A percentile compares a stretch with the other conserved stretches of the same genome.
These are phyloP conservation scores for Cercospora berteroae DNA, from an alignment of 2,329 filamentous ascomycete species.

Conservation along the genomic window DNA sequence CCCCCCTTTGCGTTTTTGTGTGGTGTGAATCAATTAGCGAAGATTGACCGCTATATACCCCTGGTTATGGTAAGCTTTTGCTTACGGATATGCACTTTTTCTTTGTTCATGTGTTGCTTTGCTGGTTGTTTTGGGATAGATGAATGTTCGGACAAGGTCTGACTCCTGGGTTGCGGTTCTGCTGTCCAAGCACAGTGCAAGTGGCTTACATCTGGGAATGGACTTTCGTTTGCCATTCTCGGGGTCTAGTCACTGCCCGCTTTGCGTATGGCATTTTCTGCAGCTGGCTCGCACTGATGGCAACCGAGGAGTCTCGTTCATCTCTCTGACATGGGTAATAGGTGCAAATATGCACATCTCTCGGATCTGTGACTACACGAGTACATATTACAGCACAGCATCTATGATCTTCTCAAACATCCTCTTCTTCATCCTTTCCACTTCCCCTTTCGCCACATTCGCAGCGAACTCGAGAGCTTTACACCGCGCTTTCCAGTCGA, in stretches of 20 bases:
- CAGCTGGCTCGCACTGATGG: no score
- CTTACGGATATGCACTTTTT: background rate
- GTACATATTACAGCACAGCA: slow-evolving; percentile 17
- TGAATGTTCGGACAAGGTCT: background rate
- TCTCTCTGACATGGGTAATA: background rate
- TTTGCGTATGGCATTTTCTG: no score
- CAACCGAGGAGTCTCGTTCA: background rate
- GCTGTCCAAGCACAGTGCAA: background rate
- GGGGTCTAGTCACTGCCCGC: no score
- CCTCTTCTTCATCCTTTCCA: slow-evolving; percentile 33
- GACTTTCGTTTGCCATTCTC: no score
- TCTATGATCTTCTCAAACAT: slow-evolving; percentile 36
- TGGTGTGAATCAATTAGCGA: background rate
- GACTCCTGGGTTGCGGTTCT: background rate
- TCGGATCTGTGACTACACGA: background rate
- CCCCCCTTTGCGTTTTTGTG: background rate
- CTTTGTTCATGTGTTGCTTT: background rate
- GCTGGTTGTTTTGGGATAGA: background rate
- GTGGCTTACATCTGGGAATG: no score
- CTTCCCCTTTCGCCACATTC: slow-evolving; percentile 35
- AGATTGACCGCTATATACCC: background rate
- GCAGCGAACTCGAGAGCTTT: slow-evolving; percentile 35
- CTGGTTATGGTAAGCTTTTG: background rate
- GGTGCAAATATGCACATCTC: no score
- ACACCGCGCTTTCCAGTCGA: slow-evolving; percentile 36